A percentile compares a stretch with the other conserved stretches of the same genome.
Conservation (phyloP, 352 stramenopile genomes). For the Globisporangium yorkense region DNA sequence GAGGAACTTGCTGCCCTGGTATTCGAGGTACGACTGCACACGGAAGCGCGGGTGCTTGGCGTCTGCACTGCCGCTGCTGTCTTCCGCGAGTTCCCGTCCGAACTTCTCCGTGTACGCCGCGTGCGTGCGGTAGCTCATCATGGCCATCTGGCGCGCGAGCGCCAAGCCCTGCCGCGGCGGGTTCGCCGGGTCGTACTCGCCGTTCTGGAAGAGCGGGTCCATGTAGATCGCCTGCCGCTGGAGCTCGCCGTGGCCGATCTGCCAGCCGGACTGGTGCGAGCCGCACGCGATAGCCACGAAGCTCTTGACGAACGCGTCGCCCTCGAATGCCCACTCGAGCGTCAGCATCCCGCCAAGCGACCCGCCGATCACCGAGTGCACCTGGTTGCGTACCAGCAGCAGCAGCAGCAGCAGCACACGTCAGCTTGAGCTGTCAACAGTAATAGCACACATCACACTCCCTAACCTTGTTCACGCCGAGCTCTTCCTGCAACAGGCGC, state of each 20-base stretch:
- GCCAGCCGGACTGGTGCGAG: conserved; percentile 93
- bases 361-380: conserved; percentile 91
- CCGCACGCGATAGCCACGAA: conserved; percentile 93
- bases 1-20: conserved; percentile 95
- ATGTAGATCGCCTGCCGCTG: conserved; percentile 96
- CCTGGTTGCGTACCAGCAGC: not conserved
- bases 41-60: conserved; percentile 35
- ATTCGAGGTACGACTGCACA: conserved; percentile 84
- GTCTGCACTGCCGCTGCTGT: conserved; percentile 14
- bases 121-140: conserved; percentile 95
- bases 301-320: conserved; percentile 76
- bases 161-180: conserved; percentile 80
- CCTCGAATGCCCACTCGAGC: conserved; percentile 94
- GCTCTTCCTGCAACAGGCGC: conserved; percentile 82
- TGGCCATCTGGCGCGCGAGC: conserved; percentile 94
- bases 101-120: conserved; percentile 92
- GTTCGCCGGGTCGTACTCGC: conserved; percentile 56
- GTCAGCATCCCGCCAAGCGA: conserved; percentile 97
- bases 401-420: not conserved
- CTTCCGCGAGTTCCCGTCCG: conserved; percentile 50
- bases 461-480: conserved; percentile 68
- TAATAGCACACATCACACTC: not conserved
- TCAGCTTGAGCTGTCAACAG: too few species aligned
- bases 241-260: conserved; percentile 94
- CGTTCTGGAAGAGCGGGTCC: conserved; percentile 89